A percentile compares a stretch with the other conserved stretches of the same genome.
These are phyloP conservation scores for Beta lomatogona DNA, from an alignment of 179 eudicot genomes.

Conservation along the genomic window DNA sequence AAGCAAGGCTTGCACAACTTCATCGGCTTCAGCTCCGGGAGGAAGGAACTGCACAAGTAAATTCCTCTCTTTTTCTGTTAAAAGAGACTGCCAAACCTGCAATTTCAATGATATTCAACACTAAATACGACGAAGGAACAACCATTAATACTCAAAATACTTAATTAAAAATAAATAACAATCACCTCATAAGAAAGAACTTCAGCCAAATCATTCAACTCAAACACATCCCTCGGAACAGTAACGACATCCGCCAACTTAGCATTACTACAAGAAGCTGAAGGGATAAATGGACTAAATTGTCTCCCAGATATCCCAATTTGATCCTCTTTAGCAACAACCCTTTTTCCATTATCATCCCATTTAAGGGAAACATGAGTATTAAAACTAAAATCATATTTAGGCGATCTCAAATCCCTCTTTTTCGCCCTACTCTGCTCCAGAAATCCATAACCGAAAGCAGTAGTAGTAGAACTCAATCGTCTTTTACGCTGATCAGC, in stretches of 20 bases:
- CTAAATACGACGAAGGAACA: not conserved
- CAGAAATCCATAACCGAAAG: conserved; percentile 40
- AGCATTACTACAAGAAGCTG: conserved; percentile 38
- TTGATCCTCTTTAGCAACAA: conserved; percentile 81
- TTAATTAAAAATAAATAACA: conserved; percentile 27
- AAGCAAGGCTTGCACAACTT: conserved; percentile 61
- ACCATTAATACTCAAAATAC: not conserved
- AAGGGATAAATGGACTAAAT: conserved; percentile 45
- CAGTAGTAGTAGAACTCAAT: conserved; percentile 36
- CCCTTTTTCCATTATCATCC: conserved; percentile 71
- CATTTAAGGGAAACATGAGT: conserved; percentile 71
- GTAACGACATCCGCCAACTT: conserved; percentile 65
- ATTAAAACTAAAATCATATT: conserved; percentile 45
- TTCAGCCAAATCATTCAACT: conserved; percentile 54
- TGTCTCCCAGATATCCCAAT: conserved; percentile 67
- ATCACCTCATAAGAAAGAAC: conserved; percentile 82
- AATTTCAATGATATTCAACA: conserved; percentile 15
- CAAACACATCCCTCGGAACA: conserved; percentile 72
- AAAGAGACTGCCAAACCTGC: conserved; percentile 78
- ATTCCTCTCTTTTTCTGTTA: conserved; percentile 66
- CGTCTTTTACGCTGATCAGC: conserved; percentile 85
- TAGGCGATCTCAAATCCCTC: conserved; percentile 48
- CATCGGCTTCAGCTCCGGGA: conserved; percentile 45
- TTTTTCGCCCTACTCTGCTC: conserved; percentile 53
- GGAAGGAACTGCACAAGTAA: conserved; percentile 78